phyloP scores from a whole-genome alignment of 192 early-diverging fungal genomes.

The Podila epigama region DNA sequence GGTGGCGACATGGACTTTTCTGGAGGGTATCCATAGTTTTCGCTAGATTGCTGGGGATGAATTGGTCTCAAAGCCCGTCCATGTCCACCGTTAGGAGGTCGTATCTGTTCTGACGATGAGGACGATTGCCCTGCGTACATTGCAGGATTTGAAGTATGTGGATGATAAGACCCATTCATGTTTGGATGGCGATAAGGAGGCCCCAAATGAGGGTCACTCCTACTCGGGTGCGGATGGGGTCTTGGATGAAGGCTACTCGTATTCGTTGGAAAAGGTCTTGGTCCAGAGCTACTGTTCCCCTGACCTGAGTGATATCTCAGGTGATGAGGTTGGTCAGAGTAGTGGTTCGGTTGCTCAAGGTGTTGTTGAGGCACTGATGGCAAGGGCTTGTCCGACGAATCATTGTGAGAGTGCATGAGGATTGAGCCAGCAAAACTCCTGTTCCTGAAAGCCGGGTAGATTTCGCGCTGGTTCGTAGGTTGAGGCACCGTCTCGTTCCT shows the following conservation, averaged over 20 bases:
- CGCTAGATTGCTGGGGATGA: neutral
- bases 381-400: neutral
- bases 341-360: too few species aligned
- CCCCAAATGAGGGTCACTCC: too few species aligned
- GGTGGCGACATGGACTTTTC: neutral
- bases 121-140: too few species aligned
- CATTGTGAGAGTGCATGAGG: neutral
- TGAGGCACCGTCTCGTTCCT: neutral
- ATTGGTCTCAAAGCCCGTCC: neutral
- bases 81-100: neutral
- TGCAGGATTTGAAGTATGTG: too few species aligned
- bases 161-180: too few species aligned
- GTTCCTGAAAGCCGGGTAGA: neutral
- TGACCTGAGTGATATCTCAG: neutral
- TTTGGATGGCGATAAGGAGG: too few species aligned
- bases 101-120: neutral
- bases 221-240: too few species aligned
- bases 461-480: neutral
- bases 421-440: neutral
- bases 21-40: neutral
- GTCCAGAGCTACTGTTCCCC: neutral
- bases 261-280: neutral
- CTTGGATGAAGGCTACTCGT: too few species aligned
- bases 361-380: neutral
- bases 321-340: neutral